These are phyloP conservation scores for Poronia punctata DNA, from an alignment of 495 filamentous ascomycete genomes.

Conservation along the genomic window DNA sequence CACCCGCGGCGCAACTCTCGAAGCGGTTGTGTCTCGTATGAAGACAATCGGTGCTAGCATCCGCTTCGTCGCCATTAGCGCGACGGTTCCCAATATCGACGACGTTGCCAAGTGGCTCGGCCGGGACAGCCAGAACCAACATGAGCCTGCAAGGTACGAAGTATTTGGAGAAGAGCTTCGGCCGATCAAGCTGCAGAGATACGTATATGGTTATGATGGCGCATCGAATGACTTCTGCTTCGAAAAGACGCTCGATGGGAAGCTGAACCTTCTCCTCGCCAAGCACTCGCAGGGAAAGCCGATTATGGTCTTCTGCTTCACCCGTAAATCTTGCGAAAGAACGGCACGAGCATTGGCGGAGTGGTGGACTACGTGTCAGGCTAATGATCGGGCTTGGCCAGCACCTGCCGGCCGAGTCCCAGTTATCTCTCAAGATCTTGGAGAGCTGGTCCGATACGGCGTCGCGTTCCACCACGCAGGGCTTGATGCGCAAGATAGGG, in stretches of 20 bases:
- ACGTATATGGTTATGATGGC: conserved; percentile 67
- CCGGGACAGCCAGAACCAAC: conserved; percentile 56
- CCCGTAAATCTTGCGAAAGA: conserved; percentile 63
- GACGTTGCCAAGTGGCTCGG: conserved; percentile 94
- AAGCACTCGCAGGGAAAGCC: conserved; percentile 76
- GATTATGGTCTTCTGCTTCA: conserved; percentile 90
- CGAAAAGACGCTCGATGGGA: conserved; percentile 69
- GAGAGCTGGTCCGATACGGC: conserved; percentile 56
- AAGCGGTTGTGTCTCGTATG: conserved; percentile 96
- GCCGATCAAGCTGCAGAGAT: conserved; percentile 79
- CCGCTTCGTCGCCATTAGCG: conserved; percentile 86
- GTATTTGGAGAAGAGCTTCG: conserved; percentile 89
- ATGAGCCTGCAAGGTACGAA: conserved; percentile 64
- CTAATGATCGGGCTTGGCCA: conserved; percentile 60
- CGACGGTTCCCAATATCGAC: conserved; percentile 85
- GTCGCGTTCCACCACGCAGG: conserved; percentile 96
- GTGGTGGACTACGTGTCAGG: conserved; percentile 52
- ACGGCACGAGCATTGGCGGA: conserved; percentile 71
- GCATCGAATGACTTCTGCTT: conserved; percentile 78
- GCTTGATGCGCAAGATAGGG: conserved; percentile 63
- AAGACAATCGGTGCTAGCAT: conserved; percentile 83
- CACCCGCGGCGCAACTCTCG: conserved; percentile 77
- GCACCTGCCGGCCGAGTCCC: conserved; percentile 48
- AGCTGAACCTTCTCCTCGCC: conserved; percentile 66
- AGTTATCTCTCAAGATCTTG: conserved; percentile 55